A percentile compares a stretch with the other conserved stretches of the same genome.
Conservation (phyloP, 2,329 filamentous ascomycete genomes). For the Arthrinium phaeospermum region DNA sequence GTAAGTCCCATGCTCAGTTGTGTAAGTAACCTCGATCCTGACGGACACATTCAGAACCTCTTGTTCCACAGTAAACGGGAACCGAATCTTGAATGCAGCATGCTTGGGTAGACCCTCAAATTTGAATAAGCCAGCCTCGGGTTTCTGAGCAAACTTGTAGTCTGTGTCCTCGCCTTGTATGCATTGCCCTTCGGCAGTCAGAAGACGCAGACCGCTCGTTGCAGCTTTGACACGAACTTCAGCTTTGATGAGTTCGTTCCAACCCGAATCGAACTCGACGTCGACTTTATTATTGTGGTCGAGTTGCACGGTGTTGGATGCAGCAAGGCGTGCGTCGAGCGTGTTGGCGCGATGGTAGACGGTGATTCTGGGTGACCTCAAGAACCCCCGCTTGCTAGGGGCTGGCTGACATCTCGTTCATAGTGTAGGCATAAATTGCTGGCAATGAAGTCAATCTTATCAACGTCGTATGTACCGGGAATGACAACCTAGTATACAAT, state of each 20-base stretch:
- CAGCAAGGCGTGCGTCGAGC: constrained; percentile 70
- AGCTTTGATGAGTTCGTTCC: constrained; percentile 69
- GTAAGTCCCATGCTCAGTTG: constrained; percentile 69
- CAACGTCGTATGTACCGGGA: constrained; percentile 76
- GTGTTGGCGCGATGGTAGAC: constrained; percentile 74
- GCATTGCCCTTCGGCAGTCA: constrained; percentile 64
- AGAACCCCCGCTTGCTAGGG: constrained; percentile 53
- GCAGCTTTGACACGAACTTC: constrained; percentile 68
- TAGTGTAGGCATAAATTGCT: constrained; percentile 70
- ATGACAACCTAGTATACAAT: constrained; percentile 58
- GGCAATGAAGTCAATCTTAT: constrained; percentile 69
- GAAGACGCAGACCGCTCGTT: constrained; percentile 68
- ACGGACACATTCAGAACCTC: constrained; percentile 73
- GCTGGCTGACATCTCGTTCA: constrained; percentile 62
- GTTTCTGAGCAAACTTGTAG: constrained; percentile 52
- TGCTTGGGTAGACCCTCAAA: constrained; percentile 54
- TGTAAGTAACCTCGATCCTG: constrained; percentile 77
- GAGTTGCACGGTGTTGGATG: constrained; percentile 76
- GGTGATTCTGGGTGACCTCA: constrained; percentile 67
- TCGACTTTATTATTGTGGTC: constrained; percentile 81
- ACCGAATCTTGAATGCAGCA: constrained; percentile 61
- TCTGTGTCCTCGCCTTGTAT: constrained; percentile 41
- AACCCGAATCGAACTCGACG: constrained; percentile 73
- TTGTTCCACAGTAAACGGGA: constrained; percentile 86
- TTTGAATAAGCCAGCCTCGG: constrained; percentile 59